Evolutionary conservation across 768 basidiomycete species (phyloP), one percentile per base, ranked within the genome.

Genomic region (Calocybe gangraenosa): DNA sequence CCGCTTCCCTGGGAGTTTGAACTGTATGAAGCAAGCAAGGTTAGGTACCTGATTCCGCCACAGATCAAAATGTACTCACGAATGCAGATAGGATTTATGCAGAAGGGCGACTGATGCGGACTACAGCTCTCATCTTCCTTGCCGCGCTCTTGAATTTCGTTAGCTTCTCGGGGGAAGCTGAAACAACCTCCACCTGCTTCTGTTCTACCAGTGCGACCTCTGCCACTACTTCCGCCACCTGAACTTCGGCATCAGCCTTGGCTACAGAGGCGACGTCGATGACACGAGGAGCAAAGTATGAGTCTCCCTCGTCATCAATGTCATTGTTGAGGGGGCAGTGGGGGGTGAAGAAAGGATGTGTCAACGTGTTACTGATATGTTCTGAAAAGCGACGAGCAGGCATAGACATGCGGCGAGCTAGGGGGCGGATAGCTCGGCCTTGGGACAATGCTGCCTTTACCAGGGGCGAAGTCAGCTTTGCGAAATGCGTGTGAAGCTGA

Each of bases 1-100:
- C 71, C 67, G 49, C 60, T 71, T 7, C 84, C 87, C 23, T 87
- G 84, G 85, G 87, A 90, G 65, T 87, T 89, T 58, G 75, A 82
- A 57, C 66, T 89, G 36, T 88, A 85, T 40, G 58, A 52, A 9
- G 40, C n/a, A n/a, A n/a, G n/a, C n/a, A n/a, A n/a, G n/a, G n/a
- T n/a, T n/a, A n/a, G n/a, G n/a, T n/a, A n/a, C n/a, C n/a, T n/a
- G n/a, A n/a, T n/a, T n/a, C n/a, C n/a, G n/a, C n/a, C n/a, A n/a
- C n/a, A n/a, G n/a, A n/a, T n/a, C 3, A 32, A 9, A n/a, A 21
- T 18, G 41, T 42, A 3, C 8, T 25, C 13, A 17, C 28, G 19
- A 20, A 44, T 23, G 19, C 10, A 8, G 34, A 4, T 13, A 28
- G 15, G 18, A 9, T 22, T 15, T 18, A 48, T 38, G 20, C 25